These are phyloP conservation scores for Penicillium psychrosexuale DNA, from an alignment of 2,329 filamentous ascomycete genomes.

Conservation along the genomic window DNA sequence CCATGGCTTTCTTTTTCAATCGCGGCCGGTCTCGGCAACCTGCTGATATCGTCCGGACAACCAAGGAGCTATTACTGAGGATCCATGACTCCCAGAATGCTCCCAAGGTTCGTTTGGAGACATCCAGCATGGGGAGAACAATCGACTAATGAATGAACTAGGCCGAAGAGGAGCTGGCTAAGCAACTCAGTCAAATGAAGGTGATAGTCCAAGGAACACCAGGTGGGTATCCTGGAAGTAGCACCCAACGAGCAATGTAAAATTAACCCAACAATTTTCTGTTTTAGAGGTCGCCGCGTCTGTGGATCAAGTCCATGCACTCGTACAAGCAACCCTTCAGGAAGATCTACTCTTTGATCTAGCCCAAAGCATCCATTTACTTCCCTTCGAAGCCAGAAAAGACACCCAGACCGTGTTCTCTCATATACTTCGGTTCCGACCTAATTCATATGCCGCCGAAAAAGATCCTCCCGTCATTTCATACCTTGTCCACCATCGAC, in stretches of 20 bases:
- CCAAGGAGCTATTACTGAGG: constrained; percentile 62
- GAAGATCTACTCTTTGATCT: constrained; percentile 86
- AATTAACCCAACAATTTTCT: constrained; percentile 1
- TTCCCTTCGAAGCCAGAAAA: constrained; percentile 95
- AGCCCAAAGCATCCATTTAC: constrained; percentile 73
- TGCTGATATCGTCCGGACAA: constrained; percentile 59
- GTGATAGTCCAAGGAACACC: constrained; percentile 87
- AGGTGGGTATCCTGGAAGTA: constrained; percentile 51
- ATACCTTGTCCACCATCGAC: constrained; percentile 81
- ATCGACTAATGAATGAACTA: constrained; percentile 57
- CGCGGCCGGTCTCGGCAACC: constrained; percentile 60
- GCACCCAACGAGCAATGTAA: background rate
- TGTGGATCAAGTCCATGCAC: constrained; percentile 81
- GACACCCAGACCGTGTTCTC: constrained; percentile 95
- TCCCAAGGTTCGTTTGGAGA: constrained; percentile 51
- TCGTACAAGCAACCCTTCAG: constrained; percentile 79
- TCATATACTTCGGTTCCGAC: constrained; percentile 87
- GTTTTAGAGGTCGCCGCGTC: constrained; percentile 77
- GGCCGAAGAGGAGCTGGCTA: constrained; percentile 81
- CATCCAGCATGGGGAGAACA: constrained; percentile 54
- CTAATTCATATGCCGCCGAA: constrained; percentile 57
- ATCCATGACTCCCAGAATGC: constrained; percentile 57
- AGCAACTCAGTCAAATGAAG: constrained; percentile 87
- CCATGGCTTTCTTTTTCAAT: constrained; percentile 69
- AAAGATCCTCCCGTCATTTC: constrained; percentile 81